These are phyloP conservation scores for Helenozyma baotianmanensis DNA, from an alignment of 805 yeast species.

Conservation along the genomic window DNA sequence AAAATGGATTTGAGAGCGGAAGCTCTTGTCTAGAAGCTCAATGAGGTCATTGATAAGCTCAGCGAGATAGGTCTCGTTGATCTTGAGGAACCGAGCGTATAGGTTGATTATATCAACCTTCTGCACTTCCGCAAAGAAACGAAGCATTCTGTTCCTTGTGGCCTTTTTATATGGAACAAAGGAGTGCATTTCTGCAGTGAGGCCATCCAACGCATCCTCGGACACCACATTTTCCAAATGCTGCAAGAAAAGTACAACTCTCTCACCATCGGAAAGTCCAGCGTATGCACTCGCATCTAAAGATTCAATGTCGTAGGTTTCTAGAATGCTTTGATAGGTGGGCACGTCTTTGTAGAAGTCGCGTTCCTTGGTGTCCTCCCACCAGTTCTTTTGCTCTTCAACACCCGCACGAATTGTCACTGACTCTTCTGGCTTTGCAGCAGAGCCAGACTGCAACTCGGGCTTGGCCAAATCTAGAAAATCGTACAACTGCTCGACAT, in stretches of 20 bases:
- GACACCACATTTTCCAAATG: conserved; percentile 40
- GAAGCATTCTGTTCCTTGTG: conserved; percentile 55
- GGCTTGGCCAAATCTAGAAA: conserved; percentile 19
- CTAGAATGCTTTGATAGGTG: conserved; percentile 28
- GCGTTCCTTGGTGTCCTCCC: conserved; percentile 66
- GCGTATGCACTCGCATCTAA: conserved; percentile 8
- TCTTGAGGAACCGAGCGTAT: conserved; percentile 67
- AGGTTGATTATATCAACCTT: conserved; percentile 44
- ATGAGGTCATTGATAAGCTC: conserved; percentile 51
- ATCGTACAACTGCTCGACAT: not conserved
- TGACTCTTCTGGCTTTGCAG: no score
- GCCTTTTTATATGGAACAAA: conserved; percentile 66
- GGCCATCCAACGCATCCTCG: conserved; percentile 47
- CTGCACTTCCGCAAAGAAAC: conserved; percentile 46
- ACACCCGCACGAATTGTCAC: not conserved
- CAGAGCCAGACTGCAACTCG: no score
- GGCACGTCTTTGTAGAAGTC: conserved; percentile 61
- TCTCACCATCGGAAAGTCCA: conserved; percentile 30
- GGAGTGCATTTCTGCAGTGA: conserved; percentile 45
- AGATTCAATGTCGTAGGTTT: conserved; percentile 13
- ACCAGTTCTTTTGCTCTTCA: conserved; percentile 19
- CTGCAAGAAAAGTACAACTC: conserved; percentile 39
- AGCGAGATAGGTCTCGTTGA: conserved; percentile 45
- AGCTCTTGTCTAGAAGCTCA: conserved; percentile 51
- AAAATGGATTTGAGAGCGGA: conserved; percentile 54